Conservation (phyloP, 2,329 filamentous ascomycete species). For the Calonectria honghensis region DNA sequence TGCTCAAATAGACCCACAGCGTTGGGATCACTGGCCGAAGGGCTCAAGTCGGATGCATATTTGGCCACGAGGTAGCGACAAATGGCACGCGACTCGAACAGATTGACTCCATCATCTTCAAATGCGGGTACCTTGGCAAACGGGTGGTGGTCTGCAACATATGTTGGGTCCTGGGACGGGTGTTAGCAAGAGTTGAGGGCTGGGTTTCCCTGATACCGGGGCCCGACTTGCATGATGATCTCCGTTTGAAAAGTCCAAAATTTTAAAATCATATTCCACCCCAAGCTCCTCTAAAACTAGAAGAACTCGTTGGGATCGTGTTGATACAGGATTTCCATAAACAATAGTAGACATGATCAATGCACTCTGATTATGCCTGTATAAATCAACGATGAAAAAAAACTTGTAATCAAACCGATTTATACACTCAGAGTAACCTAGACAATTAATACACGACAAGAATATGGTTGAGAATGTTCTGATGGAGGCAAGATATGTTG, state of each 20-base stretch:
- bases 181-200: too few relatives aligned
- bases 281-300: constrained; percentile 3
- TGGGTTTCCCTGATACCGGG: background rate
- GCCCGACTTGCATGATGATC: constrained; percentile 3
- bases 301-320: constrained; percentile 17
- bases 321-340: constrained; percentile 21
- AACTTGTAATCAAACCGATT: too few relatives aligned
- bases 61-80: constrained; percentile 6
- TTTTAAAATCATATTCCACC: constrained; percentile 7
- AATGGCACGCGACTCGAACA: constrained; percentile 16
- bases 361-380: too few relatives aligned
- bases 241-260: background rate
- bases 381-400: too few relatives aligned
- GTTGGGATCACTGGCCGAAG: background rate
- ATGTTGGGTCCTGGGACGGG: background rate
- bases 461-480: too few relatives aligned
- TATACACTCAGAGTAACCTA: too few relatives aligned
- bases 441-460: too few relatives aligned
- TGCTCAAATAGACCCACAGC: constrained; percentile 8
- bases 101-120: background rate
- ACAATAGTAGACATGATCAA: constrained; percentile 4
- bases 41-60: background rate
- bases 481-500: too few relatives aligned
- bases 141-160: constrained; percentile 13
- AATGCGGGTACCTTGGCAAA: constrained; percentile 28